These are phyloP conservation scores for Aspergillus affinis DNA, from an alignment of 495 filamentous ascomycete species.

Conservation along the genomic window DNA sequence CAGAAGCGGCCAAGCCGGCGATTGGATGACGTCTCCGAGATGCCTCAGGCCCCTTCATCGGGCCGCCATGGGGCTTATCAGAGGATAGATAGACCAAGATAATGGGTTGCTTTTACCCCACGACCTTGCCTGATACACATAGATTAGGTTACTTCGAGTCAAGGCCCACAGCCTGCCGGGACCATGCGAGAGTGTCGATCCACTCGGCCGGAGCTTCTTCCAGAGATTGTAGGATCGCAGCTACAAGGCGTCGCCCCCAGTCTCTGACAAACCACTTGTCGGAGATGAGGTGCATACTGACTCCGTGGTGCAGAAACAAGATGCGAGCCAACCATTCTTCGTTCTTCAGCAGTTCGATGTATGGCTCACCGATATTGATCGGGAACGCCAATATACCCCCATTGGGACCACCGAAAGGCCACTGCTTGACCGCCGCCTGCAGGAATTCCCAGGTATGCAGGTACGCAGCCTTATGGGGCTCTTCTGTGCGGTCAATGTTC, in stretches of 20 bases:
- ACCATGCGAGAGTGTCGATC: constrained; percentile 36
- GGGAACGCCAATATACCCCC: constrained; percentile 42
- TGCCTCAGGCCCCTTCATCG: not conserved
- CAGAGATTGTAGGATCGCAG: constrained; percentile 28
- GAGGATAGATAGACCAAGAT: not conserved
- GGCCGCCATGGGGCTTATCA: not conserved
- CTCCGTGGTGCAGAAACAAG: constrained; percentile 39
- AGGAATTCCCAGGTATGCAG: constrained; percentile 30
- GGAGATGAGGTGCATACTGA: constrained; percentile 37
- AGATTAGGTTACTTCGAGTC: constrained; percentile 1
- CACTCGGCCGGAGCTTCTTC: constrained; percentile 33
- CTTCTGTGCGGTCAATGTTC: constrained; percentile 19
- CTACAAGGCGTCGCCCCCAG: constrained; percentile 38
- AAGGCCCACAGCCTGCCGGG: constrained; percentile 25
- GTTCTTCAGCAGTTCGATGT: constrained; percentile 25
- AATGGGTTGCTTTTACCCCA: not conserved
- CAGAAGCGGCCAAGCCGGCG: too few relatives aligned
- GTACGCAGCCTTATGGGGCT: constrained; percentile 21
- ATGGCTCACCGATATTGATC: constrained; percentile 32
- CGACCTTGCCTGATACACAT: not conserved
- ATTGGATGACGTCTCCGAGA: not conserved
- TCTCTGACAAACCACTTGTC: constrained; percentile 41
- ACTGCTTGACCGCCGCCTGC: constrained; percentile 30
- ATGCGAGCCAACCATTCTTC: constrained; percentile 40
- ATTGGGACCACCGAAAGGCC: constrained; percentile 32